Evolutionary conservation across 2,329 filamentous ascomycete genomes (phyloP), one percentile per base, ranked within the genome.

Genomic region (Plectosphaerella plurivora): DNA sequence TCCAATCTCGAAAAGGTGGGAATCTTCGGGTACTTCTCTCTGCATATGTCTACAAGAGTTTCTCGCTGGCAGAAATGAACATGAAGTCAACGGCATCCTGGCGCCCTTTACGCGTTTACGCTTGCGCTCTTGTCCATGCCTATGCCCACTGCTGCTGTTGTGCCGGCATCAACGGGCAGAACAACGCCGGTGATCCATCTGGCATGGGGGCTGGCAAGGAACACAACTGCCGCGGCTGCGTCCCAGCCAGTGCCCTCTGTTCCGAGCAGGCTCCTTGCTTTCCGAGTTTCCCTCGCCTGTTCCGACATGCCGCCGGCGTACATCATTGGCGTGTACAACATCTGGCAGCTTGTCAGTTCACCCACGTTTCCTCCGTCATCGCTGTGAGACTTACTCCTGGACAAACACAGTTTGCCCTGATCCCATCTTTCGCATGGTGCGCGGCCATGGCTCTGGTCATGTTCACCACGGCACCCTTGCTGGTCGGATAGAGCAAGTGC

Each of bases 301-400:
- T 67, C 63, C 8, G 58, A 65, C 72, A 75, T 76, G 0, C 72
- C 71, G 2, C 60, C 62, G 0, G 59, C 57, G 15, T 68, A 69
- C 61, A 75, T 70, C 74, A 77, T 77, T 0, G 74, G 74, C 0
- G 74, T 77, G 52, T 75, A 76, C 0, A 76, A 63, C 70, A 76
- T 75, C 57, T 71, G 5, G 35, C 22, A 20, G 33, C 46, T 18
- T 5, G 12, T 45, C 47, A 15, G 14, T 8, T 33, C 35, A n/a
- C 3, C 35, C 35, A 4, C 4, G 11, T 37, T 11, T 3, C 35
- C 3, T 37, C 3, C 11, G 35, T 37, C 35, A 7, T 11, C 35
- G 11, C 15, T 37, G 35, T 11, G 18, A 25, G 51, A 46, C 50
- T 49, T 77, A 68, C 28, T 76, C 77, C 58, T 81, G 76, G 56